Conservation (phyloP, 768 basidiomycete species). For the Auricularia sp. region DNA sequence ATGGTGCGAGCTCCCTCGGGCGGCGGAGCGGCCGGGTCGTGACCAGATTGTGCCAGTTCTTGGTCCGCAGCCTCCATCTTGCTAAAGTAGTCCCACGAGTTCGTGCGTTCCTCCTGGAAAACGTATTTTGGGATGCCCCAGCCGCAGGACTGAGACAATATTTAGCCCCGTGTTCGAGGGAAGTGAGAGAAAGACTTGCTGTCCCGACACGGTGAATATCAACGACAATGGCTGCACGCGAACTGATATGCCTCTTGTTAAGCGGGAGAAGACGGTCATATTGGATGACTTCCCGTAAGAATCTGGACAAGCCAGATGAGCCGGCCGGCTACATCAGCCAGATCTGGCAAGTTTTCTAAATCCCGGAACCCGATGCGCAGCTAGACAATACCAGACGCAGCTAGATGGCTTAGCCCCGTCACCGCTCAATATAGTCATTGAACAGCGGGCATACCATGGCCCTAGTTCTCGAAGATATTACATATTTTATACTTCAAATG, state of each 20-base stretch:
- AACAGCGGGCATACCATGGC: too few species aligned
- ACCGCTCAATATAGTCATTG: too few species aligned
- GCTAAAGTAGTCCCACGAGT: conserved; percentile 37
- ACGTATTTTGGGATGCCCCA: conserved; percentile 53
- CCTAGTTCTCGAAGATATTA: too few species aligned
- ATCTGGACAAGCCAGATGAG: too few species aligned
- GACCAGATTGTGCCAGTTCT: conserved; percentile 9
- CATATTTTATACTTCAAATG: too few species aligned
- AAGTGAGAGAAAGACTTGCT: conserved; percentile 18
- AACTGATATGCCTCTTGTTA: conserved; percentile 40
- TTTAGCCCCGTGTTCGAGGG: background rate
- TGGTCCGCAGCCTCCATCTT: conserved; percentile 36
- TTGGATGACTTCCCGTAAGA: too few species aligned
- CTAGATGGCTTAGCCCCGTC: too few species aligned
- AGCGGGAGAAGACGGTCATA: conserved; percentile 44
- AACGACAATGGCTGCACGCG: conserved; percentile 50
- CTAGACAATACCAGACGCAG: too few species aligned
- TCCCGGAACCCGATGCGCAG: too few species aligned
- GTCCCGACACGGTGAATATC: conserved; percentile 51
- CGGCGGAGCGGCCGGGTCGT: conserved; percentile 6
- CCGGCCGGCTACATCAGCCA: too few species aligned
- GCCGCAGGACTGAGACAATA: conserved; percentile 52
- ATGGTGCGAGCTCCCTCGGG: conserved; percentile 19
- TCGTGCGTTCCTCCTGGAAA: conserved; percentile 46
- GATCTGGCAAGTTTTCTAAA: too few species aligned